Evolutionary conservation across 495 filamentous ascomycete genomes (phyloP).

Genomic region (Halenospora varia): DNA sequence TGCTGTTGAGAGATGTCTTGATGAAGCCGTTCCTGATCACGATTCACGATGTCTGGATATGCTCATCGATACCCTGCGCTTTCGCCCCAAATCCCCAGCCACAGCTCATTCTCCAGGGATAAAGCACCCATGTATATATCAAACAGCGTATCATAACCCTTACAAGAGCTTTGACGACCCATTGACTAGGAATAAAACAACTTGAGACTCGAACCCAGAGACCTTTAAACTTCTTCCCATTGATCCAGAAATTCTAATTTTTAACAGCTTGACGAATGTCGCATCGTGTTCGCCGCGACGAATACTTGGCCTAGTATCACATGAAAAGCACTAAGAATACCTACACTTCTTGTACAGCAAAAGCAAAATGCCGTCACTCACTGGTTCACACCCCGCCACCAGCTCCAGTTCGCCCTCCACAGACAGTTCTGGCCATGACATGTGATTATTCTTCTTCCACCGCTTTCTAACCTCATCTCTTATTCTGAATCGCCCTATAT

Average conservation of each 20-base stretch:
- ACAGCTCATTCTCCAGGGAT: background rate
- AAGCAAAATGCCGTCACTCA: constrained; percentile 17
- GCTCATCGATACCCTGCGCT: background rate
- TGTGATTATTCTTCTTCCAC: constrained; percentile 18
- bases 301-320: constrained; percentile 2
- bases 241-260: background rate
- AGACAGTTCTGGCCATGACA: background rate
- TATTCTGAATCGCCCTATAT: constrained; percentile 1
- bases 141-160: background rate
- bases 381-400: constrained; percentile 1
- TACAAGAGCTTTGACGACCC: constrained; percentile 1
- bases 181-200: background rate
- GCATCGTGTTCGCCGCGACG: background rate
- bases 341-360: constrained; percentile 5
- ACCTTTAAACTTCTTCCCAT: background rate
- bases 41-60: background rate
- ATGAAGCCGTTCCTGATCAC: background rate
- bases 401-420: constrained; percentile 1
- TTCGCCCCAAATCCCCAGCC: background rate
- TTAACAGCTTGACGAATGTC: background rate
- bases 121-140: constrained; percentile 1
- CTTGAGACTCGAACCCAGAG: background rate
- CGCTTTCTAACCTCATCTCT: background rate
- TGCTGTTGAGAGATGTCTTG: background rate
- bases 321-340: constrained; percentile 17